Percentiles rank a stretch among this genome's conserved stretches.
These are phyloP conservation scores for Russula emetica DNA, from an alignment of 768 basidiomycete species.

Conservation along the genomic window DNA sequence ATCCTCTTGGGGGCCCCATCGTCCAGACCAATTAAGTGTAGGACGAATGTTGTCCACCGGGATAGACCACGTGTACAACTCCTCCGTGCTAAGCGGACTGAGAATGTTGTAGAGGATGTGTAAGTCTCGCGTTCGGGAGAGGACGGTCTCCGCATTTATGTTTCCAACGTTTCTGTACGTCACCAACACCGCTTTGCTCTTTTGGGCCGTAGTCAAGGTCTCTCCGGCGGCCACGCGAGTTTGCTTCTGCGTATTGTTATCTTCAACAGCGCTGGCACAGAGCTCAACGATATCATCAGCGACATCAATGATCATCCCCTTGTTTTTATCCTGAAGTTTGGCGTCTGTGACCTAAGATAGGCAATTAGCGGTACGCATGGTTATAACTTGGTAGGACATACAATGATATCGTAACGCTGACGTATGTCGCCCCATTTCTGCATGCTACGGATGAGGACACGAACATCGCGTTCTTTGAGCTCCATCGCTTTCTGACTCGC, in stretches of 20 bases:
- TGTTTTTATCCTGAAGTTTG: conserved; percentile 91
- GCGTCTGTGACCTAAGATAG: conserved; percentile 71
- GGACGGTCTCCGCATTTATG: conserved; percentile 96
- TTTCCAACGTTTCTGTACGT: conserved; percentile 84
- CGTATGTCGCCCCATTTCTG: conserved; percentile 98
- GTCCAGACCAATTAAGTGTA: conserved; percentile 93
- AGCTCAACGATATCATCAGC: conserved; percentile 89
- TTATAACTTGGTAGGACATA: conserved; percentile 43
- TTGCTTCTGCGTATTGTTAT: conserved; percentile 78
- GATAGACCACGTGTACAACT: conserved; percentile 78
- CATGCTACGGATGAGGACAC: conserved; percentile 89
- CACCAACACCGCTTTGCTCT: conserved; percentile 95
- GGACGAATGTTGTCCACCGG: conserved; percentile 92
- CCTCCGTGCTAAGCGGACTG: conserved; percentile 52
- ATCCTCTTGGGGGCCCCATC: conserved; percentile 91
- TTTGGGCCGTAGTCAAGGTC: conserved; percentile 85
- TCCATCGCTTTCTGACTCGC: conserved; percentile 94
- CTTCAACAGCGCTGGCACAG: conserved; percentile 77
- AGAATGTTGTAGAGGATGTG: conserved; percentile 82
- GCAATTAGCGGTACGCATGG: conserved; percentile 12
- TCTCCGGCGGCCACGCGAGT: conserved; percentile 75
- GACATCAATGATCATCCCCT: conserved; percentile 83
- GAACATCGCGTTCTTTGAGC: conserved; percentile 94
- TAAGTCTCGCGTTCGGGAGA: conserved; percentile 84
- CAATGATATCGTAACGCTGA: conserved; percentile 89